A percentile compares a stretch with the other conserved stretches of the same genome.
phyloP scores from a whole-genome alignment of 306 rosid species.

The Dryas octopetala region DNA sequence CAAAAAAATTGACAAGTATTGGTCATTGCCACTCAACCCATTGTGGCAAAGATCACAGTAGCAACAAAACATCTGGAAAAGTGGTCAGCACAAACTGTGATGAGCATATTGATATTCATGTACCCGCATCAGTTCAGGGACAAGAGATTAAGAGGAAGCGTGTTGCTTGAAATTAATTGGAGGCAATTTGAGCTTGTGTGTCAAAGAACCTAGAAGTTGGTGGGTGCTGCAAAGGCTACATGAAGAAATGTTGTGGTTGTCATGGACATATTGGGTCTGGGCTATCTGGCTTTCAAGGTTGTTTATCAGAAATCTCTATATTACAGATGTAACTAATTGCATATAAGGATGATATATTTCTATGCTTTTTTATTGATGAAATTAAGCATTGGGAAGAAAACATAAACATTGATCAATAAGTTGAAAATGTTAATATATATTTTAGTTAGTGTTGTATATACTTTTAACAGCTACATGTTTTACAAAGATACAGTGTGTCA shows the following conservation, averaged over 20 bases:
- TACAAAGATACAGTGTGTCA: too few relatives aligned
- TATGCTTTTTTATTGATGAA: too few relatives aligned
- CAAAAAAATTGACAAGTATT: neutral
- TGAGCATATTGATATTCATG: too few relatives aligned
- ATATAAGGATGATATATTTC: too few relatives aligned
- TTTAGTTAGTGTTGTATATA: too few relatives aligned
- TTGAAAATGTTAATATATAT: too few relatives aligned
- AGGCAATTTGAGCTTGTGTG: constrained; percentile 37
- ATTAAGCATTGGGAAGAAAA: too few relatives aligned
- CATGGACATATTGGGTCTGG: constrained; percentile 35
- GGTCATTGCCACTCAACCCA: constrained; percentile 38
- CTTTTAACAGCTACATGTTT: too few relatives aligned
- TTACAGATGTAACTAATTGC: constrained; percentile 40
- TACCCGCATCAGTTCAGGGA: neutral
- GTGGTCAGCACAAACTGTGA: constrained; percentile 18
- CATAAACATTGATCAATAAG: too few relatives aligned
- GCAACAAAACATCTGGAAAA: constrained; percentile 7
- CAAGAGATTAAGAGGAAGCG: constrained; percentile 17
- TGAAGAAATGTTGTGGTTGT: constrained; percentile 69
- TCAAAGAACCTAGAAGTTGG: constrained; percentile 53
- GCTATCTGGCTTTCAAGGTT: constrained; percentile 42
- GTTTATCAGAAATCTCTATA: constrained; percentile 50
- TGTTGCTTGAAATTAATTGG: constrained; percentile 30
- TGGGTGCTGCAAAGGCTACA: constrained; percentile 82
- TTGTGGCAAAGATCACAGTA: constrained; percentile 26